Base-by-base conservation (phyloP, 2,329 filamentous ascomycete genomes). In the Thelonectria discophora region DNA sequence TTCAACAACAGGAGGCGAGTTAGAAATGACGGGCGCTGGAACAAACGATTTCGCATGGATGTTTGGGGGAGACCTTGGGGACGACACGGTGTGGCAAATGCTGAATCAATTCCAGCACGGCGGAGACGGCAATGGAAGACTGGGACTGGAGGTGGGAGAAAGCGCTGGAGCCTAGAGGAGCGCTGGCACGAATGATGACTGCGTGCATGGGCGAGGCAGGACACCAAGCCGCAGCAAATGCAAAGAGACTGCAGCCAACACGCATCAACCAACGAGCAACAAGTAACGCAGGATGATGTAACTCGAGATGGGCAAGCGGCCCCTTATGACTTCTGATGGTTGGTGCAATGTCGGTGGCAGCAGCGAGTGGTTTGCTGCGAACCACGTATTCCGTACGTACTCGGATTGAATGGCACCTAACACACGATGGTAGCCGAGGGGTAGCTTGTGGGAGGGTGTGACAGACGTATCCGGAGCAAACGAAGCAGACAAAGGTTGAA, bases 31-130 rank as follows among this genome's bases (percentile, higher is more conserved):
- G 27, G 27, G 34, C 32, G 60, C 49, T 21, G 62, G 55, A 48
- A 67, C 48, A 7, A 53, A 60, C 58, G 61, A 63, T 62, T 58
- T 65, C 10, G 21, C 62, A n/a, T 84, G 81, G 81, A 79, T 83
- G 61, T 87, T 87, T 74, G 84, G 81, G 21, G 84, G 84, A 2
- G 83, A 81, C 58, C 85, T 86, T 73, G 80, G 79, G 3, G 79
- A 79, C 49, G 84, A 86, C 66, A 86, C 83, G 46, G 79, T 87
- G 57, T 86, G 84, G 84, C 82, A 81, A 39, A 73, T 86, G 59
- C 70, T 87, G 67, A 87, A 87, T 68, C 81, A 80, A 64, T 80
- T 81, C 64, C 77, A 78, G 37, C 76, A 74, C 49, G 59, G 50
- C n/a, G 37, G 50, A 32, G 69, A 69, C 13, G 57, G n/a, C 4